phyloP scores from a whole-genome alignment of 768 basidiomycete species.

The Boletellus ananiceps region DNA sequence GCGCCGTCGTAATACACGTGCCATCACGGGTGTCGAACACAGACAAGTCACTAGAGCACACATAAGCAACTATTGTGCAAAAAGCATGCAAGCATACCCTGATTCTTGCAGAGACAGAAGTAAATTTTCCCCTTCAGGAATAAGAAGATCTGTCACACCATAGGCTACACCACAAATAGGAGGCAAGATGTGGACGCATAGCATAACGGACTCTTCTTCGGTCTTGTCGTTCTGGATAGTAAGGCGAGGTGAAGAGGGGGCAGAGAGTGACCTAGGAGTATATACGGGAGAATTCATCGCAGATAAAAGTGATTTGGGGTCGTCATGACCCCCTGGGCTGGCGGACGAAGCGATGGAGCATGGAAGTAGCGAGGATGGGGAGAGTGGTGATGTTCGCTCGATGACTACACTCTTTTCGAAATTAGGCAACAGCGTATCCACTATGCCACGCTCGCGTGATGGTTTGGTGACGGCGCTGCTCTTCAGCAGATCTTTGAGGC shows the following conservation, averaged over 20 bases:
- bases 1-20: slow-evolving; percentile 27
- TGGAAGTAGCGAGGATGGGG: slow-evolving; percentile 10
- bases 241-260: slow-evolving; percentile 33
- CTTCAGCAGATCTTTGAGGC: slow-evolving; percentile 69
- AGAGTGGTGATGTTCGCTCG: slow-evolving; percentile 19
- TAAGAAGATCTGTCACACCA: slow-evolving; percentile 43
- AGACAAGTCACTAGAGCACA: slow-evolving; percentile 44
- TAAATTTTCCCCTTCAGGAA: slow-evolving; percentile 40
- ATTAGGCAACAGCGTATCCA: slow-evolving; percentile 29
- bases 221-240: slow-evolving; percentile 11
- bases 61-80: slow-evolving; percentile 3
- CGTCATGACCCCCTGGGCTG: slow-evolving; percentile 22
- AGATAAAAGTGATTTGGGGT: slow-evolving; percentile 43
- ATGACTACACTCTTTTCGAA: slow-evolving; percentile 27
- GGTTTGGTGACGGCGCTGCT: slow-evolving; percentile 40
- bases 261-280: slow-evolving; percentile 34
- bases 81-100: slow-evolving; percentile 45
- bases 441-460: slow-evolving; percentile 23
- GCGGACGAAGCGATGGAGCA: slow-evolving; percentile 4
- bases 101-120: slow-evolving; percentile 56
- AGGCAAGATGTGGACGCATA: slow-evolving; percentile 43
- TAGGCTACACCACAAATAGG: slow-evolving; percentile 36
- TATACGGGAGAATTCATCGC: slow-evolving; percentile 42
- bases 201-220: slow-evolving; percentile 15
- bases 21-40: slow-evolving; percentile 54